These are phyloP conservation scores for Cercophora sp. DNA, from an alignment of 495 filamentous ascomycete species.

Conservation along the genomic window DNA sequence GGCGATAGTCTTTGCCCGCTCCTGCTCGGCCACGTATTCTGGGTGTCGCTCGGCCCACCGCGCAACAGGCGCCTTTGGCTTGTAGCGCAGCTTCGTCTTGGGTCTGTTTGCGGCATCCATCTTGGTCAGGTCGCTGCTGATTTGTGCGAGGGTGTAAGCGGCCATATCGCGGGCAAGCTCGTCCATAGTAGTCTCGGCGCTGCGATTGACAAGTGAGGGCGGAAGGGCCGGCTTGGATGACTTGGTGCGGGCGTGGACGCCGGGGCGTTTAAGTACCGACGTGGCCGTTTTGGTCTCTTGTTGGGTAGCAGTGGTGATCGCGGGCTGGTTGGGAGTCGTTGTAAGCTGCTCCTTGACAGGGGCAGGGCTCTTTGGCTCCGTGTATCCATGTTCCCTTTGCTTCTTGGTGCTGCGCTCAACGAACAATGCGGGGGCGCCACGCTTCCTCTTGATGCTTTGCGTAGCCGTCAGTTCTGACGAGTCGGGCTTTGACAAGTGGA, in stretches of 20 bases:
- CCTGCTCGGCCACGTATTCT: slow-evolving; percentile 20
- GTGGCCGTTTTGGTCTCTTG: slow-evolving; percentile 1
- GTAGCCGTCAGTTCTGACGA: slow-evolving; percentile 19
- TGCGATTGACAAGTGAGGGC: slow-evolving; percentile 37
- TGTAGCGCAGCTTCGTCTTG: slow-evolving; percentile 37
- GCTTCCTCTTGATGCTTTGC: slow-evolving; percentile 31
- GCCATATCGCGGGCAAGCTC: slow-evolving; percentile 47
- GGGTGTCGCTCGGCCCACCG: slow-evolving; percentile 50
- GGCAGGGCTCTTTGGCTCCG: background rate
- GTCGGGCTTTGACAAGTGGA: slow-evolving; percentile 44
- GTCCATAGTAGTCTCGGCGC: slow-evolving; percentile 39
- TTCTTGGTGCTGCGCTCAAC: slow-evolving; percentile 44
- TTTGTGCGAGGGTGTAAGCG: slow-evolving; percentile 45
- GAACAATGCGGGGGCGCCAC: slow-evolving; percentile 40
- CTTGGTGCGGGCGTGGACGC: slow-evolving; percentile 9
- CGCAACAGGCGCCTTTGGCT: slow-evolving; percentile 43
- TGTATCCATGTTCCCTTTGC: slow-evolving; percentile 6
- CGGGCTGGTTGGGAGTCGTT: background rate
- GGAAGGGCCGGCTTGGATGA: slow-evolving; percentile 31
- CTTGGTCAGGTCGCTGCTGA: slow-evolving; percentile 38
- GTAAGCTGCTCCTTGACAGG: background rate
- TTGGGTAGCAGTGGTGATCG: background rate
- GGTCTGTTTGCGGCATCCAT: slow-evolving; percentile 31
- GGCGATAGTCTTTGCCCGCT: slow-evolving; percentile 6
- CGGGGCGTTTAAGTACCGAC: slow-evolving; percentile 21